Conservation (phyloP, 805 yeast genomes). For the Candida ipomoeae region DNA sequence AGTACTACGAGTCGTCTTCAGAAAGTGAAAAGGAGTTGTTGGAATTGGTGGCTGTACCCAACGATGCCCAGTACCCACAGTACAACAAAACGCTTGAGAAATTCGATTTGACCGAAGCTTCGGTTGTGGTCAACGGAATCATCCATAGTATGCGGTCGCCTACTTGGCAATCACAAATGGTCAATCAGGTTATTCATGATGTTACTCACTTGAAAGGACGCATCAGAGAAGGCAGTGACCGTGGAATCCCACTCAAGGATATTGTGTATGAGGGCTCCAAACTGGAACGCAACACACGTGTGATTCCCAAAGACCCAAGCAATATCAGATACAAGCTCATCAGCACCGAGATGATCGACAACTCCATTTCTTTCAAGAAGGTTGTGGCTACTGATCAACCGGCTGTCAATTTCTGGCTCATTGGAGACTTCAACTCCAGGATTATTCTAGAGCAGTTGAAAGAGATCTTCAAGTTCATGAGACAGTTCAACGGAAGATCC, state of each 20-base stretch:
- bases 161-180: slow-evolving; percentile 53
- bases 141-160: slow-evolving; percentile 46
- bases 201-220: slow-evolving; percentile 28
- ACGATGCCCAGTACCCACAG: slow-evolving; percentile 16
- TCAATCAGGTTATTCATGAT: slow-evolving; percentile 55
- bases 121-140: slow-evolving; percentile 71
- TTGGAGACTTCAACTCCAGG: slow-evolving; percentile 50
- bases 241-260: slow-evolving; percentile 31
- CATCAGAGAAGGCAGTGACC: slow-evolving; percentile 21
- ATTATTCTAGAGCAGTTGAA: slow-evolving; percentile 42
- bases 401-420: slow-evolving; percentile 52
- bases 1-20: slow-evolving; percentile 27
- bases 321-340: slow-evolving; percentile 31
- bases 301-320: slow-evolving; percentile 32
- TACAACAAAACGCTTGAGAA: slow-evolving; percentile 22
- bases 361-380: slow-evolving; percentile 20
- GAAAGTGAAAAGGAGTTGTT: slow-evolving; percentile 25
- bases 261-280: slow-evolving; percentile 42
- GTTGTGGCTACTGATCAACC: slow-evolving; percentile 20
- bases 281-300: slow-evolving; percentile 41
- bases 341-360: slow-evolving; percentile 22
- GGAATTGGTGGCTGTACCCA: slow-evolving; percentile 16
- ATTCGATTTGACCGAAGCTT: slow-evolving; percentile 42
- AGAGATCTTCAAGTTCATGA: slow-evolving; percentile 27
- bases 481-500: slow-evolving; percentile 21